These are phyloP conservation scores for Daldinia caldariorum DNA, from an alignment of 495 filamentous ascomycete species.

Conservation along the genomic window DNA sequence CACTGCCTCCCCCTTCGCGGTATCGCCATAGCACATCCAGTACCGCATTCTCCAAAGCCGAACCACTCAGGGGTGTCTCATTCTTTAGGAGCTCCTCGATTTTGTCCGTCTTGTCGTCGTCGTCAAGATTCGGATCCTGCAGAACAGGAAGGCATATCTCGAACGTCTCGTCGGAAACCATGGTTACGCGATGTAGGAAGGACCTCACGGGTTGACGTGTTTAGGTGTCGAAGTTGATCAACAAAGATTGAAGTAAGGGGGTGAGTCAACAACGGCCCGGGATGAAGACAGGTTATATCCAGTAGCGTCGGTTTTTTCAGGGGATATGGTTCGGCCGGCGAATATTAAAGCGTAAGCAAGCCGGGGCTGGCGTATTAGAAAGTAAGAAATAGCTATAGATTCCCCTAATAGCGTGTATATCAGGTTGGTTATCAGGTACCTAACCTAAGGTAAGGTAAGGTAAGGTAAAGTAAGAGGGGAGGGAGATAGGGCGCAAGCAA, in stretches of 20 bases:
- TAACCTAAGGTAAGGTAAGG: too few species aligned
- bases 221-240: conserved; percentile 11
- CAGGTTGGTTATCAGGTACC: conserved; percentile 8
- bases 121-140: conserved; percentile 81
- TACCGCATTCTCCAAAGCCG: conserved; percentile 85
- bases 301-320: conserved; percentile 17
- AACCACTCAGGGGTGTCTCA: conserved; percentile 79
- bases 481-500: conserved; percentile 38
- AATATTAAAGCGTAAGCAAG: conserved; percentile 33
- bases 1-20: conserved; percentile 77
- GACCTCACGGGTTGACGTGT: conserved; percentile 25
- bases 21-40: conserved; percentile 93
- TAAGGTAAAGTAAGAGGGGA: conserved; percentile 10
- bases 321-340: conserved; percentile 26
- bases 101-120: conserved; percentile 95
- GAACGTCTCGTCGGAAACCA: conserved; percentile 93
- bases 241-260: not conserved
- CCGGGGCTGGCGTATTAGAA: conserved; percentile 24
- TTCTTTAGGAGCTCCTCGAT: conserved; percentile 85
- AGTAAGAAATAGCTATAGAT: conserved; percentile 21
- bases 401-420: conserved; percentile 13
- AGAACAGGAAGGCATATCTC: conserved; percentile 90
- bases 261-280: conserved; percentile 14
- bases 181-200: conserved; percentile 54
- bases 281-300: conserved; percentile 24